These are phyloP conservation scores for Dictyostelium citrinum DNA, from an alignment of 78 protist species.

Conservation along the genomic window DNA sequence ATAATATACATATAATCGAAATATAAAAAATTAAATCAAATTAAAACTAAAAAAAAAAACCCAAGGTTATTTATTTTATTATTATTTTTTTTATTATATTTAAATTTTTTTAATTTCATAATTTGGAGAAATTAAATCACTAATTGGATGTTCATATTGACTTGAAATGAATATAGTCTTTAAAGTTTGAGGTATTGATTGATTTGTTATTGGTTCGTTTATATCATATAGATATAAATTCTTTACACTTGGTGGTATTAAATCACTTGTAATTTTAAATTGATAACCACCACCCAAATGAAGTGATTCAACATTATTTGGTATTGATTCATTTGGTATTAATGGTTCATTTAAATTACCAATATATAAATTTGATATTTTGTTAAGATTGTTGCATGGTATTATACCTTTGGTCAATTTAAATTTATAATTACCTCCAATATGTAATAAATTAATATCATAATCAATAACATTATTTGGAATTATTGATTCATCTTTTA, in stretches of 20 bases:
- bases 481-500: not conserved
- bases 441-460: not conserved
- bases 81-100: not conserved
- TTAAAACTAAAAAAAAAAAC: too few species aligned
- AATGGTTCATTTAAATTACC: not conserved
- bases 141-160: not conserved
- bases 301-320: not conserved
- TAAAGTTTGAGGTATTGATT: not conserved
- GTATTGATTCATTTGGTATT: not conserved
- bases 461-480: not conserved
- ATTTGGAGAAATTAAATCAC: not conserved
- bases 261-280: not conserved
- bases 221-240: not conserved
- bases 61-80: too few species aligned
- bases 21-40: too few species aligned
- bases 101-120: not conserved
- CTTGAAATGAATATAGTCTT: not conserved
- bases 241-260: not conserved
- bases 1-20: too few species aligned
- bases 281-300: not conserved
- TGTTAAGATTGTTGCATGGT: not conserved
- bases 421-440: not conserved
- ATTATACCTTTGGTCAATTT: not conserved
- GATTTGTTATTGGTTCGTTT: not conserved
- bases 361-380: not conserved